Conservation (phyloP, 1,284 basidiomycete species). For the Sanguinoderma infundibulare region DNA sequence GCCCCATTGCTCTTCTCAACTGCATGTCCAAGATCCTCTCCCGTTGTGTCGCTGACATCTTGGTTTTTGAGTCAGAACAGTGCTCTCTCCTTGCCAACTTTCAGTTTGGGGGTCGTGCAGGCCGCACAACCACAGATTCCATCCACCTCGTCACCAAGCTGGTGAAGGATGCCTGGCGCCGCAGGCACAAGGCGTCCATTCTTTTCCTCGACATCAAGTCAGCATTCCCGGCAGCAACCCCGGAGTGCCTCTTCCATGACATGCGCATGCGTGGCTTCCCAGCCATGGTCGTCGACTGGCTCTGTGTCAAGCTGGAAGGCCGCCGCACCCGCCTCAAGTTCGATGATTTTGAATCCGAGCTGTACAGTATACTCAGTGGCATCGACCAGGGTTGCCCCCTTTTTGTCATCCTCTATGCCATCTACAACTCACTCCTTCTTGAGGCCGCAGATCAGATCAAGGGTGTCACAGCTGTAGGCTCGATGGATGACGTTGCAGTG, state of each 20-base stretch:
- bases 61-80: constrained; percentile 27
- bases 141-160: constrained; percentile 36
- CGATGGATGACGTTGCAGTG: constrained; percentile 34
- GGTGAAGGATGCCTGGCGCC: constrained; percentile 40
- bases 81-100: constrained; percentile 27
- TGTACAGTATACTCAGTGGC: constrained; percentile 32
- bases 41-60: constrained; percentile 29
- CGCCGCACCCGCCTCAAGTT: constrained; percentile 32
- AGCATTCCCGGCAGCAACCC: constrained; percentile 41
- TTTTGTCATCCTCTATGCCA: constrained; percentile 24
- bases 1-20: constrained; percentile 45
- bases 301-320: constrained; percentile 27
- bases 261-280: constrained; percentile 36
- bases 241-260: constrained; percentile 37
- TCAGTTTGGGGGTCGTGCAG: constrained; percentile 42
- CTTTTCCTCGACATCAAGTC: constrained; percentile 46
- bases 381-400: constrained; percentile 40
- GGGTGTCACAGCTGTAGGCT: constrained; percentile 28
- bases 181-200: constrained; percentile 33
- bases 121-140: constrained; percentile 42
- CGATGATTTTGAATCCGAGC: constrained; percentile 34
- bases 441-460: constrained; percentile 8
- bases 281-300: constrained; percentile 27
- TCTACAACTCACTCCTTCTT: constrained; percentile 38
- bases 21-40: constrained; percentile 41